Conservation (phyloP, 495 filamentous ascomycete genomes). For the Aspergillus sclerotiicarbonarius region DNA sequence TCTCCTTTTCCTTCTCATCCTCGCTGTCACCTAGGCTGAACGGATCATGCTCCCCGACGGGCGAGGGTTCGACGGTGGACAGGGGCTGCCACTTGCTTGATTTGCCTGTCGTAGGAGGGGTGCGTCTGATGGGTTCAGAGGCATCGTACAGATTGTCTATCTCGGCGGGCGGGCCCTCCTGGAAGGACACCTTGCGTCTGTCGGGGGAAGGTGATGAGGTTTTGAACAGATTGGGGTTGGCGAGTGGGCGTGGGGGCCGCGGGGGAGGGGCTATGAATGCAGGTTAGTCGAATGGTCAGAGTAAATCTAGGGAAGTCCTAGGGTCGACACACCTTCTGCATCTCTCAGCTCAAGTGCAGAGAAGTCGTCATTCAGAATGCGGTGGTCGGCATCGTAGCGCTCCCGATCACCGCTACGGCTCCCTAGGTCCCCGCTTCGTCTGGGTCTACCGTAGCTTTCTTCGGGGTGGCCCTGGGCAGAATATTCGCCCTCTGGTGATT, state of each 20-base stretch:
- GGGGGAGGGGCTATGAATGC: slow-evolving; percentile 42
- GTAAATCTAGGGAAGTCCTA: slow-evolving; percentile 7
- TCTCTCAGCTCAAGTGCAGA: slow-evolving; percentile 79
- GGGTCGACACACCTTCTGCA: slow-evolving; percentile 59
- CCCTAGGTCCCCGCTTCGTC: slow-evolving; percentile 56
- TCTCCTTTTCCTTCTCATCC: slow-evolving; percentile 89
- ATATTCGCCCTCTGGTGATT: slow-evolving; percentile 53
- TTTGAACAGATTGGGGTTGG: slow-evolving; percentile 80
- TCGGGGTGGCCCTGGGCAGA: slow-evolving; percentile 47
- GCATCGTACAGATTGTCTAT: slow-evolving; percentile 73
- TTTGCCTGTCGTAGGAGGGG: slow-evolving; percentile 51
- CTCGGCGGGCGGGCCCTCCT: slow-evolving; percentile 70
- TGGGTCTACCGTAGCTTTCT: slow-evolving; percentile 35
- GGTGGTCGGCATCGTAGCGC: slow-evolving; percentile 94
- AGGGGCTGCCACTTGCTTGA: slow-evolving; percentile 96
- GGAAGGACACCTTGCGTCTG: slow-evolving; percentile 75
- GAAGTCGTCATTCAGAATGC: slow-evolving; percentile 88
- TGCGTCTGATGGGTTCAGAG: slow-evolving; percentile 50
- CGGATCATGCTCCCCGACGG: slow-evolving; percentile 87
- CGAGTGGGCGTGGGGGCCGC: slow-evolving; percentile 61
- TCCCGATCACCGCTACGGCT: slow-evolving; percentile 78
- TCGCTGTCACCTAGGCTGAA: slow-evolving; percentile 96
- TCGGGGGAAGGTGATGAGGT: slow-evolving; percentile 59
- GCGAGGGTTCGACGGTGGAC: slow-evolving; percentile 80
- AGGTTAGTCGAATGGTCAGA: slow-evolving; percentile 3